Evolutionary conservation across 768 basidiomycete species (phyloP).

Genomic region (Phaeolepiota aurea): DNA sequence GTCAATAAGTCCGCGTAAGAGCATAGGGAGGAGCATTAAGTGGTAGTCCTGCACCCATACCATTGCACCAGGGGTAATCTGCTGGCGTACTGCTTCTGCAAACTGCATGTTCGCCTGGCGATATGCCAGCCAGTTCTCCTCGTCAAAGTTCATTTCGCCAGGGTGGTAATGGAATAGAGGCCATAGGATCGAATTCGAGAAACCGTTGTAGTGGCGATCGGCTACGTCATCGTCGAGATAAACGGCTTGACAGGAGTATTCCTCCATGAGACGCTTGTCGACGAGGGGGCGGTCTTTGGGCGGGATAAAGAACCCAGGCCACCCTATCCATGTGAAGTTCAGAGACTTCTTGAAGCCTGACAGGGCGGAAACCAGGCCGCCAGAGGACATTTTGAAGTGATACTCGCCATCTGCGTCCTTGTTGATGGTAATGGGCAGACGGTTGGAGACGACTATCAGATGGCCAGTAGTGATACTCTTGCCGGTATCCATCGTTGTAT

Average conservation of each 20-base stretch:
- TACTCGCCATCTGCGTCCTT: conserved; percentile 91
- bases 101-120: conserved; percentile 94
- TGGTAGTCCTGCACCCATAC: conserved; percentile 99
- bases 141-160: conserved; percentile 99
- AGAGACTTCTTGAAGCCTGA: conserved; percentile 98
- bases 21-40: conserved; percentile 95
- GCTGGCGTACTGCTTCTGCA: conserved; percentile 78
- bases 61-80: conserved; percentile 82
- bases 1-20: conserved; percentile 83
- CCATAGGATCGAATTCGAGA: conserved; percentile 99
- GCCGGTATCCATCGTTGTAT: conserved; percentile 33
- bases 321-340: conserved; percentile 96
- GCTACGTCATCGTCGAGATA: conserved; percentile 97
- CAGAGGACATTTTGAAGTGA: conserved; percentile 99
- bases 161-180: conserved; percentile 99
- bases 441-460: conserved; percentile 93
- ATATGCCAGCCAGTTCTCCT: conserved; percentile 97
- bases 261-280: conserved; percentile 87
- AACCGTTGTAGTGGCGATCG: conserved; percentile 97
- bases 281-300: conserved; percentile 84
- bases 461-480: conserved; percentile 56
- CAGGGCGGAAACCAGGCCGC: conserved; percentile 94
- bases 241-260: conserved; percentile 96
- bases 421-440: conserved; percentile 91
- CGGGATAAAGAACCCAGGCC: conserved; percentile 93